Evolutionary conservation across 2,329 filamentous ascomycete species (phyloP).

Genomic region (Chaetomium sp.): DNA sequence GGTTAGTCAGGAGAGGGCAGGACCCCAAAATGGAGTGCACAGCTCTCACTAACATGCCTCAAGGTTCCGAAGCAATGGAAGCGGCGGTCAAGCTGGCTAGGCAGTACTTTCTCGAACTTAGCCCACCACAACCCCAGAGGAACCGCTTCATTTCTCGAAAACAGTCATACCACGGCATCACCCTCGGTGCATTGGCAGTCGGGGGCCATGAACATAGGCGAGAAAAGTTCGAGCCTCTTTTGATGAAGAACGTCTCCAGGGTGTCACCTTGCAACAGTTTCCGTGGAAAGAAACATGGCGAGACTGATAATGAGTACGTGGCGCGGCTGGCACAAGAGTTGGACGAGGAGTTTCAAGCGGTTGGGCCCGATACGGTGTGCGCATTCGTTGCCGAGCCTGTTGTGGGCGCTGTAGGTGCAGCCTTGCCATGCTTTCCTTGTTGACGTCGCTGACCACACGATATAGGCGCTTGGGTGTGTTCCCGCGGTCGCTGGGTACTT

Average conservation of each 20-base stretch:
- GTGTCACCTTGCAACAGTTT: constrained; percentile 65
- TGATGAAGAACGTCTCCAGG: constrained; percentile 49
- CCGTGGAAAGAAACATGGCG: constrained; percentile 43
- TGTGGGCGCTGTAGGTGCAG: constrained; percentile 56
- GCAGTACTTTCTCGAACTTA: constrained; percentile 57
- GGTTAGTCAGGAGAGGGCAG: constrained; percentile 22
- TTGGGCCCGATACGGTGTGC: constrained; percentile 60
- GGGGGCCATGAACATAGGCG: constrained; percentile 57
- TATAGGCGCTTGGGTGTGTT: constrained; percentile 46
- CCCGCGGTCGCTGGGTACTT: constrained; percentile 48
- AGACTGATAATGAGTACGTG: constrained; percentile 56
- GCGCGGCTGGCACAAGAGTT: constrained; percentile 55
- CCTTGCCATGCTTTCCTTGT: not conserved
- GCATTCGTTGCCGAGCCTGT: constrained; percentile 70
- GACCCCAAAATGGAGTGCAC: constrained; percentile 26
- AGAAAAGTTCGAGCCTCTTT: constrained; percentile 55
- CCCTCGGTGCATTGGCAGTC: constrained; percentile 59
- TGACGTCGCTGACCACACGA: not conserved
- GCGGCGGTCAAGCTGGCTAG: constrained; percentile 57
- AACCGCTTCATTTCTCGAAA: constrained; percentile 59
- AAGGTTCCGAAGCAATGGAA: constrained; percentile 59
- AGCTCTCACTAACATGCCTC: constrained; percentile 16
- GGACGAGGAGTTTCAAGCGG: constrained; percentile 56
- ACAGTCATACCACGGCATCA: constrained; percentile 67
- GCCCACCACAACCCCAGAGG: constrained; percentile 48